Evolutionary conservation across 257 asterid genomes (phyloP).

Genomic region (Nicotiana tabacum): DNA sequence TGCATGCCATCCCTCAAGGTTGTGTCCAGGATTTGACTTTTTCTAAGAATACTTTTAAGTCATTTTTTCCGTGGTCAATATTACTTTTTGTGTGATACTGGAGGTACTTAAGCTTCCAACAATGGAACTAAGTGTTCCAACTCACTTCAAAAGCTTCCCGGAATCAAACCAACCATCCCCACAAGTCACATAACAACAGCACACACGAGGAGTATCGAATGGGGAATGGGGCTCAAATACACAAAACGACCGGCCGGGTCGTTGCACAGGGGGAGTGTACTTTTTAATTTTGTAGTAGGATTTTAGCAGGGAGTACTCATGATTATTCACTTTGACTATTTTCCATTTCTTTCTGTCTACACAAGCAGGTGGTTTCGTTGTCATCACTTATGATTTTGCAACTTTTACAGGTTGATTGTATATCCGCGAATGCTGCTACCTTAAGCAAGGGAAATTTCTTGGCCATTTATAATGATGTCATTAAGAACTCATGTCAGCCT

Average conservation of each 20-base stretch:
- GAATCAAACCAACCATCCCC: too few relatives aligned
- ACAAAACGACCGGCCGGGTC: too few relatives aligned
- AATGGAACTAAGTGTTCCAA: too few relatives aligned
- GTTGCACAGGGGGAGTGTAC: not conserved
- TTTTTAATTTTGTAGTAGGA: not conserved
- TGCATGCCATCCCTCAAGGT: not conserved
- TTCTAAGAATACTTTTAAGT: not conserved
- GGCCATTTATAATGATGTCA: constrained; percentile 36
- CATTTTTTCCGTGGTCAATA: not conserved
- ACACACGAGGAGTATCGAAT: too few relatives aligned
- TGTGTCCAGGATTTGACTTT: not conserved
- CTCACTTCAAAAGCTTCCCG: too few relatives aligned
- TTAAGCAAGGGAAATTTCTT: constrained; percentile 34
- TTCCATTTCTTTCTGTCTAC: not conserved
- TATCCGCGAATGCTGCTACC: constrained; percentile 36
- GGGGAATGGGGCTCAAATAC: too few relatives aligned
- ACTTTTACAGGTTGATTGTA: constrained; percentile 54
- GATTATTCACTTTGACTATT: not conserved
- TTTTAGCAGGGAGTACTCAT: not conserved
- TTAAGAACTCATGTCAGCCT: constrained; percentile 62
- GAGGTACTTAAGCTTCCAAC: not conserved
- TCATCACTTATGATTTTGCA: not conserved
- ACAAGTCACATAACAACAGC: too few relatives aligned
- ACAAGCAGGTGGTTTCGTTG: not conserved
- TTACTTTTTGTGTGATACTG: not conserved